Percentiles rank a stretch among this genome's conserved stretches.
Evolutionary conservation across 345 rosid species (phyloP).

Genomic region (Carallia brachiata): DNA sequence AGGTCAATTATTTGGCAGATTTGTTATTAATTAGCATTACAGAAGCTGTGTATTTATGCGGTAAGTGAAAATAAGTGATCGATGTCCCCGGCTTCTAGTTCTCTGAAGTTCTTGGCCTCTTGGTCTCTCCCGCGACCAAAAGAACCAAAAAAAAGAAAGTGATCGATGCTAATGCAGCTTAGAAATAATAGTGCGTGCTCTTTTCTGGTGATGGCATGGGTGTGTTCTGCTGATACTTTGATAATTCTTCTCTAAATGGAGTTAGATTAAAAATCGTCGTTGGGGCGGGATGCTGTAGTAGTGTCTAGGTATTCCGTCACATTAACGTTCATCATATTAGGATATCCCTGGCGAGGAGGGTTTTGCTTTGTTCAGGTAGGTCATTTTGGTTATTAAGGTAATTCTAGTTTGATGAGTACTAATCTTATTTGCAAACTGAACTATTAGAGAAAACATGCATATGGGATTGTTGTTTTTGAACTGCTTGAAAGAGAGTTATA

Average conservation of each 20-base stretch:
- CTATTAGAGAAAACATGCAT: too few species aligned
- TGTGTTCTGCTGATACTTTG: slow-evolving; percentile 27
- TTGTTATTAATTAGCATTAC: background rate
- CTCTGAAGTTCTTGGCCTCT: too few species aligned
- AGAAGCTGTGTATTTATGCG: slow-evolving; percentile 9
- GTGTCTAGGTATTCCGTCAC: slow-evolving; percentile 37
- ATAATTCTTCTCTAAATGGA: slow-evolving; percentile 20
- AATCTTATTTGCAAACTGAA: too few species aligned
- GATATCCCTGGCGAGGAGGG: slow-evolving; percentile 52
- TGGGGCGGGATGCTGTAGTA: slow-evolving; percentile 17
- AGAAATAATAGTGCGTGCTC: slow-evolving; percentile 45
- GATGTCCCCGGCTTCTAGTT: too few species aligned
- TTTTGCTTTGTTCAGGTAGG: slow-evolving; percentile 25
- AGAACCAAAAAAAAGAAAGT: too few species aligned
- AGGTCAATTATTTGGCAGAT: slow-evolving; percentile 5
- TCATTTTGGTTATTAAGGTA: too few species aligned
- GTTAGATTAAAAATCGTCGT: slow-evolving; percentile 32
- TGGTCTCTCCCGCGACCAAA: too few species aligned
- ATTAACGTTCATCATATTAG: slow-evolving; percentile 28
- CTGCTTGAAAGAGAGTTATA: too few species aligned
- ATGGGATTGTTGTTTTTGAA: too few species aligned
- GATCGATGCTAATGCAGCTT: slow-evolving; percentile 37
- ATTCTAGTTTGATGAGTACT: too few species aligned
- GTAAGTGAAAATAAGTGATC: background rate
- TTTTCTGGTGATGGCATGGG: slow-evolving; percentile 27